These are phyloP conservation scores for Petunia axillaris DNA, from an alignment of 257 asterid genomes.

Conservation along the genomic window DNA sequence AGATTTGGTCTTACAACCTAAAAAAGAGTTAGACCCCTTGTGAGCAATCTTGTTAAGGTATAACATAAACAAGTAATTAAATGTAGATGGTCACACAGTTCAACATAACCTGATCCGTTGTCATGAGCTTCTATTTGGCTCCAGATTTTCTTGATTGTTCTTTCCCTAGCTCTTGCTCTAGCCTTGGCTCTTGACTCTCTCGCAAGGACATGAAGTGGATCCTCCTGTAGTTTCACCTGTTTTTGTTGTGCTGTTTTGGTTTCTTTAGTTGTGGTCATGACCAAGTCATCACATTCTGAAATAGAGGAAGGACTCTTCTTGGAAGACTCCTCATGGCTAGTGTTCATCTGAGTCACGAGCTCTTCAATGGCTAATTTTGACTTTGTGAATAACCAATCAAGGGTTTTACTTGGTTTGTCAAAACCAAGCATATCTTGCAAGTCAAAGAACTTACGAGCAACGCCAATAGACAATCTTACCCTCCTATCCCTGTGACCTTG, in stretches of 20 bases:
- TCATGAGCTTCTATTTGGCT: conserved; percentile 35
- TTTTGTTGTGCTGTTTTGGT: conserved; percentile 16
- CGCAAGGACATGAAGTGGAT: conserved; percentile 23
- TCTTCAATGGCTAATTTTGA: conserved; percentile 73
- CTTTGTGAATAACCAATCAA: conserved; percentile 79
- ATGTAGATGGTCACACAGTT: too few relatives aligned
- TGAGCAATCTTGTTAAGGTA: too few relatives aligned
- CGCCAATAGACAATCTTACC: conserved; percentile 78
- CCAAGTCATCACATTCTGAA: conserved; percentile 38
- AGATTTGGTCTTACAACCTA: not conserved
- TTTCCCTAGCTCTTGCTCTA: conserved; percentile 91
- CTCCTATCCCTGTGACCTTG: conserved; percentile 87
- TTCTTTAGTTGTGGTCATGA: not conserved
- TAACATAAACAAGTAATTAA: too few relatives aligned
- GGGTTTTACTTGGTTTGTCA: conserved; percentile 90
- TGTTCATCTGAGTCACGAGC: conserved; percentile 33
- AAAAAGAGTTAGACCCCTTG: too few relatives aligned
- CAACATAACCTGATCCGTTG: conserved; percentile 9
- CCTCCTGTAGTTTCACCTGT: conserved; percentile 2
- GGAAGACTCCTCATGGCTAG: not conserved
- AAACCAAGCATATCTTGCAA: conserved; percentile 81
- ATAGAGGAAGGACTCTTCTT: conserved; percentile 22
- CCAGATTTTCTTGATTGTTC: conserved; percentile 64
- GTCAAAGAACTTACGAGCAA: conserved; percentile 84
- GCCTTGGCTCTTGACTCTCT: conserved; percentile 85